A percentile compares a stretch with the other conserved stretches of the same genome.
Conservation (phyloP, 768 basidiomycete species). For the Artomyces pyxidatus region DNA sequence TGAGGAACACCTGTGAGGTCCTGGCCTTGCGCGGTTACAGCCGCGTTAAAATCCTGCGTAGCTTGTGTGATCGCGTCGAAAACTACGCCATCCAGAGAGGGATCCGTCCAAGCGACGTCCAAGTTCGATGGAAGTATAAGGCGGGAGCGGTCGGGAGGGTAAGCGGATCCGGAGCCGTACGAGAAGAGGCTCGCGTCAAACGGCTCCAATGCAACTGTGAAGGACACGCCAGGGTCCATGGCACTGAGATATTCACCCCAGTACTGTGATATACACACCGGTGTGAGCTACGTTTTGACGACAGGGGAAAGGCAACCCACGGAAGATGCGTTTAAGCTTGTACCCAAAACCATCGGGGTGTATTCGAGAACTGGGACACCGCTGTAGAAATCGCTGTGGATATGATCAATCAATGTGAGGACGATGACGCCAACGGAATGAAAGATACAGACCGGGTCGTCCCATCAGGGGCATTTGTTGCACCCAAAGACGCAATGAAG, state of each 20-base stretch:
- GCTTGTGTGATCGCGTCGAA: slow-evolving; percentile 32
- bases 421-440: no score
- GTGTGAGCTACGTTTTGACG: no score
- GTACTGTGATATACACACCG: no score
- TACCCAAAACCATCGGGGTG: no score
- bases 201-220: not conserved
- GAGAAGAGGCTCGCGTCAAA: slow-evolving; percentile 3
- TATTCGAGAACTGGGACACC: no score
- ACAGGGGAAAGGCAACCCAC: no score
- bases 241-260: no score
- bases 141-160: slow-evolving; percentile 6
- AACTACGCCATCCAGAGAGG: slow-evolving; percentile 31
- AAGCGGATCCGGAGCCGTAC: slow-evolving; percentile 3
- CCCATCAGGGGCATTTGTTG: not conserved
- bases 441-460: no score
- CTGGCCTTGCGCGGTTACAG: slow-evolving; percentile 35
- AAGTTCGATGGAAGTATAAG: slow-evolving; percentile 3
- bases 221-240: no score
- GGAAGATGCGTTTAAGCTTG: no score
- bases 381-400: no score
- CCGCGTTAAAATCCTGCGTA: slow-evolving; percentile 29
- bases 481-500: not conserved
- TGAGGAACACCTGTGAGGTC: slow-evolving; percentile 28
- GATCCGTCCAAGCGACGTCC: slow-evolving; percentile 34
- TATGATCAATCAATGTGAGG: no score